Conservation (phyloP, 129 eudicot species). For the Lonicera japonica region DNA sequence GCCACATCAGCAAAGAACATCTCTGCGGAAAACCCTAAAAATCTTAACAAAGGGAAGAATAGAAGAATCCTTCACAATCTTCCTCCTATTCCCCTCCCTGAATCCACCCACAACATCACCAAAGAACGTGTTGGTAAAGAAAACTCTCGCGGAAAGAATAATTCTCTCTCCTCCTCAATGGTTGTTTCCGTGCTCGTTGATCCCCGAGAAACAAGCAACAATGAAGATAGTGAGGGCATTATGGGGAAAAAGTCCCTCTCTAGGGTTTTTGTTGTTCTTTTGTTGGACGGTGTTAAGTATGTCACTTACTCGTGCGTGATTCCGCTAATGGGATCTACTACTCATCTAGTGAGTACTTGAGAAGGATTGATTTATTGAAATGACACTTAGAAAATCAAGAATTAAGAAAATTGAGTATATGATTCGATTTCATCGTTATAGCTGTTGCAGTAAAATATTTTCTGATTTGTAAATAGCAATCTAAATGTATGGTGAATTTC, state of each 20-base stretch:
- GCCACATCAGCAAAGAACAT: slow-evolving; percentile 54
- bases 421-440: no score
- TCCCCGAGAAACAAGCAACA: slow-evolving; percentile 80
- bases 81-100: slow-evolving; percentile 30
- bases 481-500: no score
- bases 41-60: slow-evolving; percentile 41
- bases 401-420: no score
- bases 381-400: no score
- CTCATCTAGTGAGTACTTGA: slow-evolving; percentile 65
- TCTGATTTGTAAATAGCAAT: no score
- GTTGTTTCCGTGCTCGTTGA: slow-evolving; percentile 94
- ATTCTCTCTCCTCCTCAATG: slow-evolving; percentile 38
- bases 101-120: slow-evolving; percentile 43
- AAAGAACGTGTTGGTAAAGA: slow-evolving; percentile 36
- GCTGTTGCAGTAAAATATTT: no score
- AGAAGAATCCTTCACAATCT: slow-evolving; percentile 53
- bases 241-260: slow-evolving; percentile 68
- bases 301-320: slow-evolving; percentile 96
- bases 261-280: slow-evolving; percentile 86
- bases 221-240: slow-evolving; percentile 47
- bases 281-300: slow-evolving; percentile 87
- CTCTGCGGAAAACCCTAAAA: slow-evolving; percentile 30
- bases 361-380: neutral
- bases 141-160: slow-evolving; percentile 23
- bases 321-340: slow-evolving; percentile 56